These are phyloP conservation scores for Echria macrotheca DNA, from an alignment of 495 filamentous ascomycete species.

Conservation along the genomic window DNA sequence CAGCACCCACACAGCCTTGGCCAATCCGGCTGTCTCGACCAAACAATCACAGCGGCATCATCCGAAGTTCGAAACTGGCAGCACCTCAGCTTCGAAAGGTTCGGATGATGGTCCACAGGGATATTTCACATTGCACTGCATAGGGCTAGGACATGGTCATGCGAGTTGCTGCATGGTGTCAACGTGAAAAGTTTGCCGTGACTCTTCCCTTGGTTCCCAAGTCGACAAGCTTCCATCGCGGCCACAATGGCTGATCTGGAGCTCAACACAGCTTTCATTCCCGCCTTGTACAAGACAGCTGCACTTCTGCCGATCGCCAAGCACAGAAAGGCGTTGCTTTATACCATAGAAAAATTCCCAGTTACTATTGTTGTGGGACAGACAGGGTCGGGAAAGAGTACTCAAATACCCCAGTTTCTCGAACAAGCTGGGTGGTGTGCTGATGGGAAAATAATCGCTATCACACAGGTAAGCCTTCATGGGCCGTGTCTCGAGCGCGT, in stretches of 20 bases:
- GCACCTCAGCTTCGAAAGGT: too few species aligned
- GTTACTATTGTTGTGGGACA: constrained; percentile 84
- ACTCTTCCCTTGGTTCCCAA: too few species aligned
- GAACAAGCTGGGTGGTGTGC: constrained; percentile 85
- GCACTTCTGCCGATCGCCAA: constrained; percentile 72
- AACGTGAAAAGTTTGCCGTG: too few species aligned
- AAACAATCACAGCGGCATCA: too few species aligned
- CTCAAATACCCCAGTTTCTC: constrained; percentile 82
- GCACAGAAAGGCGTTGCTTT: constrained; percentile 67
- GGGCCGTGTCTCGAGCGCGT: background rate
- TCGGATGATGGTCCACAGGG: too few species aligned
- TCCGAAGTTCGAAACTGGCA: too few species aligned
- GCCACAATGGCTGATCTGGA: constrained; percentile 59
- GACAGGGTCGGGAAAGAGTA: constrained; percentile 89
- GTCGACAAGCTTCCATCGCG: too few species aligned
- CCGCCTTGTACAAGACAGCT: constrained; percentile 71
- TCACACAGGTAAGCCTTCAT: constrained; percentile 70
- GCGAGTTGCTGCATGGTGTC: too few species aligned
- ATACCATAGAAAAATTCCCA: constrained; percentile 68
- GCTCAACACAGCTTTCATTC: constrained; percentile 61
- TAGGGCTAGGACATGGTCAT: too few species aligned
- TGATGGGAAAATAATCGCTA: constrained; percentile 71
- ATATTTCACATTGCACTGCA: too few species aligned
- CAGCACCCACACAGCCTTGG: background rate
- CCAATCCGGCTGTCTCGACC: too few species aligned